These are phyloP conservation scores for Trypanosoma mega DNA, from an alignment of 208 protist genomes.

Conservation along the genomic window DNA sequence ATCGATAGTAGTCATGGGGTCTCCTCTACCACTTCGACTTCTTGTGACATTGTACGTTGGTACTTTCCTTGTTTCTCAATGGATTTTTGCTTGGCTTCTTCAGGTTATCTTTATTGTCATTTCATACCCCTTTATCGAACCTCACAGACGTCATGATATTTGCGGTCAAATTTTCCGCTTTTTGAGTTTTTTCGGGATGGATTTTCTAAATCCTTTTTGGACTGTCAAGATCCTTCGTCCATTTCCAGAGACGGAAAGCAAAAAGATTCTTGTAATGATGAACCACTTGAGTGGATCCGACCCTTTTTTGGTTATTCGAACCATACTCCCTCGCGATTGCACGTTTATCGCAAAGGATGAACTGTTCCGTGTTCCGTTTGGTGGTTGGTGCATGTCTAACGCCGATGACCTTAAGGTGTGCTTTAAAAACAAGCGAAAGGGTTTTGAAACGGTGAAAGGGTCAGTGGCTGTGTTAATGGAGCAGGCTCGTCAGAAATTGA, in stretches of 20 bases:
- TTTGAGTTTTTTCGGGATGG: conserved; percentile 53
- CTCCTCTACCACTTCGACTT: conserved; percentile 34
- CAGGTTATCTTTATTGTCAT: conserved; percentile 63
- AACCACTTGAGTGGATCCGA: conserved; percentile 84
- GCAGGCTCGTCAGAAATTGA: conserved; percentile 53
- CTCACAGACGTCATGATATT: conserved; percentile 55
- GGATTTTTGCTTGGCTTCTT: conserved; percentile 62
- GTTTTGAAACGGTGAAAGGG: conserved; percentile 80
- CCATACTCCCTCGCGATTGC: conserved; percentile 69
- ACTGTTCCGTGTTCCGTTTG: conserved; percentile 84
- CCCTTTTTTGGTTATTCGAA: conserved; percentile 71
- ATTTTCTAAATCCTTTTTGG: conserved; percentile 84
- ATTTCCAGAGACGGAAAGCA: conserved; percentile 56
- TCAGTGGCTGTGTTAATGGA: conserved; percentile 83
- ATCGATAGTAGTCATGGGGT: no score
- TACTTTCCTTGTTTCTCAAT: conserved; percentile 42
- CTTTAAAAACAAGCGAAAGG: conserved; percentile 71
- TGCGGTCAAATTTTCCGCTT: conserved; percentile 80
- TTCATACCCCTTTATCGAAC: conserved; percentile 61
- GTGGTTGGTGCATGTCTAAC: conserved; percentile 80
- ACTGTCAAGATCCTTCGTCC: conserved; percentile 58
- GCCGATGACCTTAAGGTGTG: conserved; percentile 67
- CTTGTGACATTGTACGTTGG: conserved; percentile 61
- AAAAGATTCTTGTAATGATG: conserved; percentile 82
- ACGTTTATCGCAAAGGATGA: conserved; percentile 79